phyloP scores from a whole-genome alignment of 2,329 filamentous ascomycete genomes.

The Stromatinia cepivora region DNA sequence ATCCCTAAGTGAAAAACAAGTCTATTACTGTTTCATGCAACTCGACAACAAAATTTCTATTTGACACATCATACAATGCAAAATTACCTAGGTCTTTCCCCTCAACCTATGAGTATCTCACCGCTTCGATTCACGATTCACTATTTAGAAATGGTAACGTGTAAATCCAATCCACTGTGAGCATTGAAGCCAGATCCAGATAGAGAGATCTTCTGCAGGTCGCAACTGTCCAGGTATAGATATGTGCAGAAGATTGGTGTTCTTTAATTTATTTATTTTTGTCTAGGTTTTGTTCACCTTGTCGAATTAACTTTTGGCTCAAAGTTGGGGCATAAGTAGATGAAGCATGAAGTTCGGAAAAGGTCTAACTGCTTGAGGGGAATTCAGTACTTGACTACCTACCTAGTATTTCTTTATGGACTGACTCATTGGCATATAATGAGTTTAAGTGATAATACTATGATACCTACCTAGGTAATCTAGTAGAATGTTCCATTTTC shows the following conservation, averaged over 20 bases:
- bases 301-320: background rate
- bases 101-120: slow-evolving; percentile 7
- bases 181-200: background rate
- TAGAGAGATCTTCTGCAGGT: background rate
- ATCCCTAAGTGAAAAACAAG: background rate
- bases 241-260: background rate
- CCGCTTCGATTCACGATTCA: slow-evolving; percentile 16
- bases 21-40: background rate
- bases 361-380: background rate
- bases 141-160: slow-evolving; percentile 7
- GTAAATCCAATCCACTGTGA: slow-evolving; percentile 7
- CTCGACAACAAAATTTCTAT: slow-evolving; percentile 4
- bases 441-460: background rate
- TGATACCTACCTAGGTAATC: background rate
- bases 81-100: background rate
- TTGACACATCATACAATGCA: background rate
- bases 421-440: too few species aligned
- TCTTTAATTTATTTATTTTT: background rate
- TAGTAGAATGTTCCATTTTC: too few species aligned
- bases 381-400: background rate
- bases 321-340: background rate
- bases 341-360: background rate
- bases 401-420: background rate
- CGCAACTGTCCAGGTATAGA: background rate
- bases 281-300: background rate